These are phyloP conservation scores for Amylocarpus encephaloides DNA, from an alignment of 2,329 filamentous ascomycete species.

Conservation along the genomic window DNA sequence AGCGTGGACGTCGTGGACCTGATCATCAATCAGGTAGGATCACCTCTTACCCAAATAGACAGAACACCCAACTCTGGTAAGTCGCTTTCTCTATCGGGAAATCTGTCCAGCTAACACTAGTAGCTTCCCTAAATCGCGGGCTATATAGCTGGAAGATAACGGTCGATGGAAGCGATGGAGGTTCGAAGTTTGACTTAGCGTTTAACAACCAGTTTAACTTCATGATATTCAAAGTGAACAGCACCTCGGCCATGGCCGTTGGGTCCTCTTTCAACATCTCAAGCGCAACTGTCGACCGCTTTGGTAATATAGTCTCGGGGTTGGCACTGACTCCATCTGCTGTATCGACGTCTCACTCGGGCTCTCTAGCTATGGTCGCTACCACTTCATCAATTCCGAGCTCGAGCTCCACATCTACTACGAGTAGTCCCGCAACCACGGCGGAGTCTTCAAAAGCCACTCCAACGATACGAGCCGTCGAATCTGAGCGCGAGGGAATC, in stretches of 20 bases:
- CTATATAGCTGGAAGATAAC: conserved; percentile 5
- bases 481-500: neutral
- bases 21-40: neutral
- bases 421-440: neutral
- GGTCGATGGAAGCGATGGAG: conserved; percentile 4
- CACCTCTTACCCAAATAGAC: neutral
- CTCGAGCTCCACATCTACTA: neutral
- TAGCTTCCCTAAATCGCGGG: neutral
- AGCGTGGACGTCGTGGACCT: neutral
- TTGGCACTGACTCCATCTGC: neutral
- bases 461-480: neutral
- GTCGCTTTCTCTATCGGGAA: neutral
- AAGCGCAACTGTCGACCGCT: conserved; percentile 4
- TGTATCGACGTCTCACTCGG: neutral
- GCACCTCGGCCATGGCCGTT: neutral
- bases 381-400: neutral
- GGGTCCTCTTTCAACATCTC: conserved; percentile 5
- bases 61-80: neutral
- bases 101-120: neutral
- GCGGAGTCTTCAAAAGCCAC: neutral
- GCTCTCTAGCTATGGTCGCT: neutral
- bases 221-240: neutral
- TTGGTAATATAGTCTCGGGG: neutral
- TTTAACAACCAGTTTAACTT: conserved; percentile 7
- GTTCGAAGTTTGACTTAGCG: conserved; percentile 4